These are phyloP conservation scores for Adenanthera pavonina DNA, from an alignment of 306 rosid genomes.

Conservation along the genomic window DNA sequence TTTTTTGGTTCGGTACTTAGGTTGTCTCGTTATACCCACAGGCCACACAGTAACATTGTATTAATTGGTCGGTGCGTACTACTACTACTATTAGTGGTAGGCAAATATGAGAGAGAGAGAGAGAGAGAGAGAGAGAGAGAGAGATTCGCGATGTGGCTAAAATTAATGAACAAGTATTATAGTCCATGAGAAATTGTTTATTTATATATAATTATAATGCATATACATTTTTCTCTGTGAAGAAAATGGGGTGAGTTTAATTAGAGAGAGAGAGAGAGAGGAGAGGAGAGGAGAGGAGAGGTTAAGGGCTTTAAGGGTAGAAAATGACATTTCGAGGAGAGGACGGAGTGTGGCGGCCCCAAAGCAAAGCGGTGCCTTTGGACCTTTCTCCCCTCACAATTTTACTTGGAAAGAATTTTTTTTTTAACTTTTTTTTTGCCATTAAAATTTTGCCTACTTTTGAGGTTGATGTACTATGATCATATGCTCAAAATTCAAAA, in stretches of 20 bases:
- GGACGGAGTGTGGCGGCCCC: conserved; percentile 81
- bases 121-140: conserved; percentile 26
- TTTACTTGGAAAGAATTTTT: neutral
- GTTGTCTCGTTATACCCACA: conserved; percentile 40
- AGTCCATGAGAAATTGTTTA: neutral
- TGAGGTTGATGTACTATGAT: too few relatives aligned
- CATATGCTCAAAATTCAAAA: neutral
- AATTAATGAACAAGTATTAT: neutral
- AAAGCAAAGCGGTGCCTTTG: conserved; percentile 83
- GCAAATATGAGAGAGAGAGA: conserved; percentile 38
- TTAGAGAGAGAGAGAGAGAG: conserved; percentile 14
- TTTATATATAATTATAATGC: neutral
- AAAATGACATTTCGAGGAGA: conserved; percentile 67
- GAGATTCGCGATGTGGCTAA: conserved; percentile 11
- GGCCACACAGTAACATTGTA: conserved; percentile 16
- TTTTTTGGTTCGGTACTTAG: neutral
- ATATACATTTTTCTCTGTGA: neutral
- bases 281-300: conserved; percentile 43
- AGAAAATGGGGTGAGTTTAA: conserved; percentile 3
- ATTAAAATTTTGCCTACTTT: neutral
- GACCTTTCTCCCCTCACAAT: conserved; percentile 61
- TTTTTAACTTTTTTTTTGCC: neutral
- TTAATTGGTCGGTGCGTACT: conserved; percentile 18
- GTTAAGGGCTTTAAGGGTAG: conserved; percentile 42
- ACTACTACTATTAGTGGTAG: conserved; percentile 37